A percentile compares a stretch with the other conserved stretches of the same genome.
phyloP scores from a whole-genome alignment of 192 early-diverging fungal genomes.

The Entomortierella chlamydospora region DNA sequence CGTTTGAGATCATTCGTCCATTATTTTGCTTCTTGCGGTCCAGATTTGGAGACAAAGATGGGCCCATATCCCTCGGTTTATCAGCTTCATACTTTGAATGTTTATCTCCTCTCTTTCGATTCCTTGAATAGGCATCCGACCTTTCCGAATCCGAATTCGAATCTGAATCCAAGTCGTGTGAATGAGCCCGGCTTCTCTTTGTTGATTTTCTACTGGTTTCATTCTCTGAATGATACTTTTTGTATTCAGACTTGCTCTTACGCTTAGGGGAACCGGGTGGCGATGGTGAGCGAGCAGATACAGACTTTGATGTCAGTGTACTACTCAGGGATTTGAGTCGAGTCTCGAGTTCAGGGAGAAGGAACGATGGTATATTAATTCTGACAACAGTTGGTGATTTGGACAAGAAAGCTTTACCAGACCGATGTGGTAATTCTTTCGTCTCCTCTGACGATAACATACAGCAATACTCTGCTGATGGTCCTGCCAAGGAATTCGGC shows the following conservation, averaged over 20 bases:
- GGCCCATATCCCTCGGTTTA: neutral
- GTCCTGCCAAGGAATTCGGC: neutral
- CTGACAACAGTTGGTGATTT: constrained; percentile 9
- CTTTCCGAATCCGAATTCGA: constrained; percentile 1
- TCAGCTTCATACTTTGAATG: neutral
- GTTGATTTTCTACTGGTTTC: neutral
- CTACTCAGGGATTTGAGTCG: neutral
- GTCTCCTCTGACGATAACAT: constrained; percentile 9
- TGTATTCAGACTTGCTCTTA: neutral
- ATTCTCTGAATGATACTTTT: neutral
- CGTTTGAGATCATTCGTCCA: neutral
- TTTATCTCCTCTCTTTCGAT: neutral
- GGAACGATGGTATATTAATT: constrained; percentile 16
- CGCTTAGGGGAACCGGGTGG: neutral
- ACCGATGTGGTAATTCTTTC: constrained; percentile 1
- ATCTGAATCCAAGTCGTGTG: neutral
- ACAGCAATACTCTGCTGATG: constrained; percentile 10
- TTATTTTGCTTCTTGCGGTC: neutral
- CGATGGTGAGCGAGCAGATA: neutral
- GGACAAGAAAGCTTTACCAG: neutral
- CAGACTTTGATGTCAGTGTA: neutral
- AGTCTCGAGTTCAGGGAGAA: neutral
- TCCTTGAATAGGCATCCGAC: neutral
- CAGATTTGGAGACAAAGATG: neutral
- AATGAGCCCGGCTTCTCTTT: neutral